A percentile compares a stretch with the other conserved stretches of the same genome.
These are phyloP conservation scores for Rhytidhysteron rufulum DNA, from an alignment of 2,329 filamentous ascomycete species.

Conservation along the genomic window DNA sequence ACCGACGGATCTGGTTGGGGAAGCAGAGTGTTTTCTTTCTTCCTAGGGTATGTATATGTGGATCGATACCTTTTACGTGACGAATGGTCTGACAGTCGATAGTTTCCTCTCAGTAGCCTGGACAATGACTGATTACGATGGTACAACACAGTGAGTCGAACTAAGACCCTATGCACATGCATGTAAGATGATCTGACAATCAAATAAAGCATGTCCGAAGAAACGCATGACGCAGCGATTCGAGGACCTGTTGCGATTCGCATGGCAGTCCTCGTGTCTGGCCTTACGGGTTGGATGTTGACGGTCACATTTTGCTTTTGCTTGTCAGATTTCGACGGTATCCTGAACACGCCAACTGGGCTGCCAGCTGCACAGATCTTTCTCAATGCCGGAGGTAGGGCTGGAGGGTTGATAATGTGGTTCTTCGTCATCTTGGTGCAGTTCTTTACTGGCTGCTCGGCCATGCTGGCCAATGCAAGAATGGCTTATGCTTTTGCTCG, in stretches of 20 bases:
- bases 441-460: constrained; percentile 61
- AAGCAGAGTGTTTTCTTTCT: constrained; percentile 58
- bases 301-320: constrained; percentile 64
- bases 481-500: constrained; percentile 61
- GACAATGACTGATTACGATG: constrained; percentile 69
- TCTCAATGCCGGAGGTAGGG: constrained; percentile 56
- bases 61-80: too few species aligned
- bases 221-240: constrained; percentile 61
- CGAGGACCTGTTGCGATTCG: constrained; percentile 58
- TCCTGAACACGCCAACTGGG: constrained; percentile 56
- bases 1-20: constrained; percentile 62
- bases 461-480: constrained; percentile 60
- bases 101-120: constrained; percentile 54
- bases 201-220: constrained; percentile 57
- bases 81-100: constrained; percentile 17
- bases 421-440: constrained; percentile 61
- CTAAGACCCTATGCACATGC: constrained; percentile 9
- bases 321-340: constrained; percentile 54
- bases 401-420: constrained; percentile 59
- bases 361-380: constrained; percentile 57
- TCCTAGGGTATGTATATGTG: constrained; percentile 55
- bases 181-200: constrained; percentile 20
- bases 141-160: constrained; percentile 58
- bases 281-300: constrained; percentile 58
- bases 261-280: constrained; percentile 57